Percentiles rank a stretch among this genome's conserved stretches.
These are phyloP conservation scores for Patellaria atrata DNA, from an alignment of 495 filamentous ascomycete genomes.

Conservation along the genomic window DNA sequence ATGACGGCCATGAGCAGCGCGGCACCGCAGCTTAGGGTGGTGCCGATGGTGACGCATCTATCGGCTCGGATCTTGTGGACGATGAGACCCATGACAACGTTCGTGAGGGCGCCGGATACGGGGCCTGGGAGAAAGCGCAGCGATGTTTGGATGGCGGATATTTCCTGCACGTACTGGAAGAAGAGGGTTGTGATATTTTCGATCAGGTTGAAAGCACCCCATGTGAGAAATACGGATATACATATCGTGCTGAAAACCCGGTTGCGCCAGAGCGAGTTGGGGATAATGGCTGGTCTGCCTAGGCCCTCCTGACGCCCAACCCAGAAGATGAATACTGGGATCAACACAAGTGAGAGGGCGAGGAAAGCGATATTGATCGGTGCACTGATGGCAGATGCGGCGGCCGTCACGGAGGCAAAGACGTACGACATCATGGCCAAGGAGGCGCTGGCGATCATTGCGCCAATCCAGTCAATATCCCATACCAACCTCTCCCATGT, in stretches of 20 bases:
- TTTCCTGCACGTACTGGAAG: conserved; percentile 37
- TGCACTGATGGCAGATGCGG: conserved; percentile 22
- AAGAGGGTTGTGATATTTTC: conserved; percentile 38
- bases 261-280: conserved; percentile 39
- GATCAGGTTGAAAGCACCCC: conserved; percentile 36
- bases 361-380: conserved; percentile 28
- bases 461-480: conserved; percentile 38
- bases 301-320: conserved; percentile 32
- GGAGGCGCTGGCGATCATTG: conserved; percentile 24
- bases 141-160: conserved; percentile 30
- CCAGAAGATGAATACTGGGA: conserved; percentile 34
- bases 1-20: conserved; percentile 42
- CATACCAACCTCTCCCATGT: conserved; percentile 18
- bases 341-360: conserved; percentile 27
- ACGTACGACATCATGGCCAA: conserved; percentile 33
- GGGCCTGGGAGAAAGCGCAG: conserved; percentile 43
- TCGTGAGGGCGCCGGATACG: conserved; percentile 37
- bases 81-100: conserved; percentile 40
- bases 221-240: conserved; percentile 37
- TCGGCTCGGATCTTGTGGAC: conserved; percentile 39
- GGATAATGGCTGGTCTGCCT: conserved; percentile 31
- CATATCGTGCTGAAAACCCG: conserved; percentile 35
- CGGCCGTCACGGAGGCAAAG: conserved; percentile 31
- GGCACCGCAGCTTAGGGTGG: conserved; percentile 30
- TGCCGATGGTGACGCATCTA: conserved; percentile 32